Conservation (phyloP, 306 rosid genomes). For the Arachis stenosperma region DNA sequence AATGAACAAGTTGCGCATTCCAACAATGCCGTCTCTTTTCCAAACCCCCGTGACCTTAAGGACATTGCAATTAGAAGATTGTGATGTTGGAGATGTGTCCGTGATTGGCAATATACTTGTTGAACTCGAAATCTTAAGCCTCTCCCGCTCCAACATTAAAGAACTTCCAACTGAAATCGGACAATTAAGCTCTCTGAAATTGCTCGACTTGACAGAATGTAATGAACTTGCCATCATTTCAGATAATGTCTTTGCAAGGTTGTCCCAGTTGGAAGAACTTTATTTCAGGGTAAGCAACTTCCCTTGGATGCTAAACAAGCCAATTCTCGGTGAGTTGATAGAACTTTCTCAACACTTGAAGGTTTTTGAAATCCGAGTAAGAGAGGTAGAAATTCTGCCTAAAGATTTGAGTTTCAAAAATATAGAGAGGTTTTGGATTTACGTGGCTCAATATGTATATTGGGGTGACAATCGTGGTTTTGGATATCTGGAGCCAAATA, state of each 20-base stretch:
- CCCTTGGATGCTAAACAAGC: not conserved
- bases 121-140: conserved; percentile 31
- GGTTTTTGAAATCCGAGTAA: conserved; percentile 22
- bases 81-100: conserved; percentile 25
- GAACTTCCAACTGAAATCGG: conserved; percentile 33
- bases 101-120: conserved; percentile 27
- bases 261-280: conserved; percentile 37
- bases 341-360: conserved; percentile 2
- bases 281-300: conserved; percentile 22
- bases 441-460: not conserved
- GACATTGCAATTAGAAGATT: not conserved
- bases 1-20: too few relatives aligned
- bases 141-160: conserved; percentile 27
- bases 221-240: conserved; percentile 12
- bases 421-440: conserved; percentile 20
- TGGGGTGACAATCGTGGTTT: not conserved
- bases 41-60: not conserved
- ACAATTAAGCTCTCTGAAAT: not conserved
- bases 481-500: conserved; percentile 28
- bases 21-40: too few relatives aligned
- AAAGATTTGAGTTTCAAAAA: conserved; percentile 3
- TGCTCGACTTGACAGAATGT: conserved; percentile 35
- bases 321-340: conserved; percentile 18
- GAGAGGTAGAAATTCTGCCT: not conserved
- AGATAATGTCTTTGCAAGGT: conserved; percentile 8